Percentiles rank a stretch among this genome's conserved stretches.
phyloP scores from a whole-genome alignment of 108 stramenopile species.

The Aureococcus anophagefferens region DNA sequence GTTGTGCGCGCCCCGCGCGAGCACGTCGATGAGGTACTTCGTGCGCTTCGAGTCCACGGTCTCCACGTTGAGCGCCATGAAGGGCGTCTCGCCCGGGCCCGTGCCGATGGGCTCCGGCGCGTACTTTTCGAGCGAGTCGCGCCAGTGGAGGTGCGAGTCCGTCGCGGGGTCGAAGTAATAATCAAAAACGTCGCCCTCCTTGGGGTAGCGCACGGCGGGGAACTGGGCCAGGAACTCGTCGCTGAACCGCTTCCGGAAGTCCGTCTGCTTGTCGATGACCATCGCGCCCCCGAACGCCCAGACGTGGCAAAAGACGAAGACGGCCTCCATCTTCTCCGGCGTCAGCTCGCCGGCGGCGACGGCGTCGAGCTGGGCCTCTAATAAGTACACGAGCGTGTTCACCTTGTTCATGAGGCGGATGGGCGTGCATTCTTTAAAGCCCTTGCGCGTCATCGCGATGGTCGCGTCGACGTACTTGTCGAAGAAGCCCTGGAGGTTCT shows the following conservation, averaged over 20 bases:
- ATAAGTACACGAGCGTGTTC: conserved; percentile 55
- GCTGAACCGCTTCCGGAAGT: conserved; percentile 65
- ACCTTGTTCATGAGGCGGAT: conserved; percentile 68
- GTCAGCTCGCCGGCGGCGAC: conserved; percentile 49
- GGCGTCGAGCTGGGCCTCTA: conserved; percentile 53
- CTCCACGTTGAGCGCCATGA: conserved; percentile 63
- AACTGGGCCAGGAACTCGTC: conserved; percentile 54
- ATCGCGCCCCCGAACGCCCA: conserved; percentile 89
- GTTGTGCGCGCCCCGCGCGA: conserved; percentile 59
- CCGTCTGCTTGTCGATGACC: conserved; percentile 64
- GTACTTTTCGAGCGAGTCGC: conserved; percentile 49
- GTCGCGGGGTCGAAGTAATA: conserved; percentile 56
- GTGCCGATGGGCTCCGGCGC: conserved; percentile 58
- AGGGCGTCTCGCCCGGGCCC: conserved; percentile 63
- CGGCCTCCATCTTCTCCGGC: conserved; percentile 48
- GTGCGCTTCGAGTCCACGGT: conserved; percentile 74
- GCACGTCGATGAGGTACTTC: conserved; percentile 57
- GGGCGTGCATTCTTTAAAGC: conserved; percentile 69
- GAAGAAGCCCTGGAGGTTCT: conserved; percentile 60
- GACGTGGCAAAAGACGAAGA: conserved; percentile 65
- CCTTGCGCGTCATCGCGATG: conserved; percentile 56
- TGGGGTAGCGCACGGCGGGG: conserved; percentile 30
- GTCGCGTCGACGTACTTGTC: conserved; percentile 70
- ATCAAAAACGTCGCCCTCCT: conserved; percentile 64
- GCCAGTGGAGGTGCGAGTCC: conserved; percentile 49